Percentiles rank a stretch among this genome's conserved stretches.
Conservation (phyloP, 257 asterid species). For the Solanum bukasovii region DNA sequence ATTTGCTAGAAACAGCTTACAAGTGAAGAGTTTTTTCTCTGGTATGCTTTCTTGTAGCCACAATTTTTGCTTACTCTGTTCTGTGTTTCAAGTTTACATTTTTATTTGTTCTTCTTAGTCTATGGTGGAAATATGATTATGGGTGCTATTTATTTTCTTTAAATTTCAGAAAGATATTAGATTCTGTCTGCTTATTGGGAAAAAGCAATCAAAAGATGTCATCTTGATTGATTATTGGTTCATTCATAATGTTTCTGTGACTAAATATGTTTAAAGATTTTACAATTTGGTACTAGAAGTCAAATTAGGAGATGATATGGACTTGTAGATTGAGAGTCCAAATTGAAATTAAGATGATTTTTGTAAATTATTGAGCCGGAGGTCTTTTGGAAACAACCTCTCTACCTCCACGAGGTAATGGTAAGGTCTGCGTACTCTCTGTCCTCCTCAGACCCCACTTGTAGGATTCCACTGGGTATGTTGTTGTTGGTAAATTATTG, state of each 20-base stretch:
- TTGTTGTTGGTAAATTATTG: not conserved
- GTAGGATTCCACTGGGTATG: not conserved
- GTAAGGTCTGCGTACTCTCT: too few relatives aligned
- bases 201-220: not conserved
- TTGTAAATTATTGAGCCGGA: too few relatives aligned
- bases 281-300: not conserved
- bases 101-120: constrained; percentile 5
- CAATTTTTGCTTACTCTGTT: constrained; percentile 5
- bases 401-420: not conserved
- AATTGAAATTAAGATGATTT: not conserved
- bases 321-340: not conserved
- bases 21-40: constrained; percentile 5
- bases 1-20: constrained; percentile 10
- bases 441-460: not conserved
- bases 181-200: not conserved
- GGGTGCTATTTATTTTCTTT: not conserved
- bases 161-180: not conserved
- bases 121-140: not conserved
- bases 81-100: constrained; percentile 7
- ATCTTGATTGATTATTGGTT: not conserved
- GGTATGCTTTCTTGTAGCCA: constrained; percentile 26
- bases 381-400: not conserved
- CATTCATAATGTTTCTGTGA: not conserved
- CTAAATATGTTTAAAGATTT: not conserved
- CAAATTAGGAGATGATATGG: not conserved